Evolutionary conservation across 306 rosid genomes (phyloP).

Genomic region (Trifolium subterraneum): DNA sequence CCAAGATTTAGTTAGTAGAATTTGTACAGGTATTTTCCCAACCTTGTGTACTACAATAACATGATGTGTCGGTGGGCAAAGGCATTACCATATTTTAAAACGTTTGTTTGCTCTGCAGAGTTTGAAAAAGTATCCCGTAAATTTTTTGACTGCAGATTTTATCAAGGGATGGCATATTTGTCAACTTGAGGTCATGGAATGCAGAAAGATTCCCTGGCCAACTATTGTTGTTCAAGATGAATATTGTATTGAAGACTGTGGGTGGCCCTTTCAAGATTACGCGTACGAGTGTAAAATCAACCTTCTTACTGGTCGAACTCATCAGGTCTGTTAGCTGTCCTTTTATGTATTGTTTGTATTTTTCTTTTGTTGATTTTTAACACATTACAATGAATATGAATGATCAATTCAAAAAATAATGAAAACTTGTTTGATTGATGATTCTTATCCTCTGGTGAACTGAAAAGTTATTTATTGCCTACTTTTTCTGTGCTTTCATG

Average conservation of each 20-base stretch:
- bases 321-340: conserved; percentile 66
- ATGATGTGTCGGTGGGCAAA: conserved; percentile 13
- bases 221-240: conserved; percentile 53
- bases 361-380: conserved; percentile 6
- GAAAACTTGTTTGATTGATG: not conserved
- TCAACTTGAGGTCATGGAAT: conserved; percentile 87
- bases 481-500: conserved; percentile 24
- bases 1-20: conserved; percentile 11
- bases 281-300: conserved; percentile 91
- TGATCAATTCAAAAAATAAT: conserved; percentile 7
- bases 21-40: conserved; percentile 21
- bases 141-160: conserved; percentile 58
- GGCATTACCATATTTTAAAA: conserved; percentile 34
- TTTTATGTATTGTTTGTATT: conserved; percentile 17
- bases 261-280: conserved; percentile 77
- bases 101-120: conserved; percentile 16
- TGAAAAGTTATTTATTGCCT: conserved; percentile 13
- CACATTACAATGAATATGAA: conserved; percentile 18
- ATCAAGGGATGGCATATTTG: conserved; percentile 77
- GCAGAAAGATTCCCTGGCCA: conserved; percentile 87
- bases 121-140: conserved; percentile 3
- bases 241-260: conserved; percentile 69
- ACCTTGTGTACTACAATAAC: conserved; percentile 23
- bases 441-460: conserved; percentile 25
- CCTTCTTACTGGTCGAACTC: conserved; percentile 94